phyloP scores from a whole-genome alignment of 768 basidiomycete genomes.

The Cystofilobasidium capitatum region DNA sequence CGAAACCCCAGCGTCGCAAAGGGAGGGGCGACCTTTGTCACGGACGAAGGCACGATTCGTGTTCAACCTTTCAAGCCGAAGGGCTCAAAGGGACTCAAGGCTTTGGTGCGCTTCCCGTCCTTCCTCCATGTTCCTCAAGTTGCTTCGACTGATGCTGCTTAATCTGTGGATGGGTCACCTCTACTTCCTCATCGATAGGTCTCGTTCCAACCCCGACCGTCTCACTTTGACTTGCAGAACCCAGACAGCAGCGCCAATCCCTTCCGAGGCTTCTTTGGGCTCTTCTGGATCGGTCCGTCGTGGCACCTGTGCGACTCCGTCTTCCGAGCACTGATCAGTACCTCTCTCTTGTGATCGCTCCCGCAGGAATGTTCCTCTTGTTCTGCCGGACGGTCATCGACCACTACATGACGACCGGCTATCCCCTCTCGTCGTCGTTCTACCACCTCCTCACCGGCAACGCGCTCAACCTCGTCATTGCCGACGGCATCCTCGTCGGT shows the following conservation, averaged over 20 bases:
- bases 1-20: background rate
- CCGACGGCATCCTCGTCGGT: conserved; percentile 70
- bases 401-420: conserved; percentile 61
- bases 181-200: background rate
- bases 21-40: conserved; percentile 32
- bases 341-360: conserved; percentile 44
- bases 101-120: conserved; percentile 43
- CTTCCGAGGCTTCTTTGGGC: conserved; percentile 87
- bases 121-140: too few species aligned
- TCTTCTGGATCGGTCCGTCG: conserved; percentile 60
- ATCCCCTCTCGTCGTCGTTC: conserved; percentile 67
- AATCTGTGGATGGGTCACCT: too few species aligned
- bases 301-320: background rate
- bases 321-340: background rate
- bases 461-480: conserved; percentile 67
- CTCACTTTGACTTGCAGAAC: conserved; percentile 74
- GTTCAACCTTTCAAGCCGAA: conserved; percentile 51
- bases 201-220: conserved; percentile 72
- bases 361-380: conserved; percentile 61
- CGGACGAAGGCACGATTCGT: conserved; percentile 30
- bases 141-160: background rate
- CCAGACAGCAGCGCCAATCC: conserved; percentile 64
- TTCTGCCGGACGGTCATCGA: conserved; percentile 51
- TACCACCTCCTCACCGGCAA: conserved; percentile 80
- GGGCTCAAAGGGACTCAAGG: conserved; percentile 64